Evolutionary conservation across 2,329 filamentous ascomycete species (phyloP), one percentile per base, ranked within the genome.

Genomic region (Curvularia hawaiiensis): DNA sequence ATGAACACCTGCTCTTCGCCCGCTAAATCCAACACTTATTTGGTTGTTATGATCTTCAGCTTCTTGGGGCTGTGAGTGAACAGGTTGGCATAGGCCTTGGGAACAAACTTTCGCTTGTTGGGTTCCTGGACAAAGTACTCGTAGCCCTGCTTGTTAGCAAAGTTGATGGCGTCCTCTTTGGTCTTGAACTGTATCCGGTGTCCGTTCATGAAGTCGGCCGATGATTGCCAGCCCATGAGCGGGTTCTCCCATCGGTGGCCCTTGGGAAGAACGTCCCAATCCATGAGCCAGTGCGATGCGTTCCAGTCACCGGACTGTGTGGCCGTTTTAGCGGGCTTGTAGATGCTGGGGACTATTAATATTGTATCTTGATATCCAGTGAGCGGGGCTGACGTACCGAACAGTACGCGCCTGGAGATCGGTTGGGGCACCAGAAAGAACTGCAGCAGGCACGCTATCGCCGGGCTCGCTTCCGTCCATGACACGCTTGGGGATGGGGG

Each of bases 101-200:
- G 91, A 16, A 87, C 82, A 70, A 97, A 89, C 73, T 89, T 90
- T 74, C 95, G 88, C 79, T 87, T 86, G 73, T 97, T 96, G 35
- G 95, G 94, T 80, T 98, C 95, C 83, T 98, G 95, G 24, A 99
- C 93, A 77, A 95, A 98, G 79, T 97, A 99, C 77, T 99, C 94
- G 76, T 99, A 99, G 35, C 96, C 95, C 79, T 99, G 95, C 85
- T 98, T 99, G 82, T 98, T 90, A 24, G 96, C 95, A 74, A 99
- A 99, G 58, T 84, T 82, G 71, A 99, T 94, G 64, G 95, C 95
- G 69, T 97, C 94, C 76, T 98, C 92, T 83, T 97, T 98, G 70
- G 83, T 85, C 78, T 90, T 90, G 85, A 99, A 99, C 78, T 89
- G 89, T 70, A 99, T 79, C 75, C 92, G 86, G 48, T 92, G 96